A percentile compares a stretch with the other conserved stretches of the same genome.
These are phyloP conservation scores for Sistotremastrum suecicum DNA, from an alignment of 768 basidiomycete species.

Conservation along the genomic window DNA sequence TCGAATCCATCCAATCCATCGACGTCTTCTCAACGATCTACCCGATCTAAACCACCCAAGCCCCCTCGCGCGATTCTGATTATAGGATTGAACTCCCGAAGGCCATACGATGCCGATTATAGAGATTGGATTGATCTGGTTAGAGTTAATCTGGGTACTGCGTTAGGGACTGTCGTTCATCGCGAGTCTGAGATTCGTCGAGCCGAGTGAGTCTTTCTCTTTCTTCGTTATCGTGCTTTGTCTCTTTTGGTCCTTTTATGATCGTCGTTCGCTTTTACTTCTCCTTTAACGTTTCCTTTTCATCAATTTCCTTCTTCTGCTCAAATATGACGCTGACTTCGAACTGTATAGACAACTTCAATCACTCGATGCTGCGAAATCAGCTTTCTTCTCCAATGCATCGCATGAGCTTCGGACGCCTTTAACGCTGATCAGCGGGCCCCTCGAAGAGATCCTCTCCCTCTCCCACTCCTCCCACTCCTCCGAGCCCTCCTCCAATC, in stretches of 20 bases:
- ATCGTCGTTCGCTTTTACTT: no score
- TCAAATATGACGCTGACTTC: not conserved
- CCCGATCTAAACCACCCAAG: no score
- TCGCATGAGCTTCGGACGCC: slow-evolving; percentile 17
- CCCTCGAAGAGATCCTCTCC: slow-evolving; percentile 10
- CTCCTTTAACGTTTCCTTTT: no score
- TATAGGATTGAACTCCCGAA: slow-evolving; percentile 14
- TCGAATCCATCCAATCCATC: no score
- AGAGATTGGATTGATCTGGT: slow-evolving; percentile 11
- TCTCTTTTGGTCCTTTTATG: no score
- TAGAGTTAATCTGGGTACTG: slow-evolving; percentile 6
- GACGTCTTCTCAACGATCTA: no score
- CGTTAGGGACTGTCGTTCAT: slow-evolving; percentile 10
- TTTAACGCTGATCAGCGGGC: slow-evolving; percentile 14
- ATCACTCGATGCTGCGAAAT: slow-evolving; percentile 14
- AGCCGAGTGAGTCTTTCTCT: slow-evolving; percentile 8
- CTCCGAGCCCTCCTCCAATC: no score
- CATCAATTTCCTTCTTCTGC: no score
- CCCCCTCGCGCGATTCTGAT: slow-evolving; percentile 11
- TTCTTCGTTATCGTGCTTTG: no score
- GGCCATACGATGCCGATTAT: slow-evolving; percentile 12
- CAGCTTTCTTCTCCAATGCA: slow-evolving; percentile 14
- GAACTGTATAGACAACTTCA: slow-evolving; percentile 10
- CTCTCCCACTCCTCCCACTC: not conserved
- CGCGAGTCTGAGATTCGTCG: slow-evolving; percentile 14